Base-by-base conservation (phyloP, 2,329 filamentous ascomycete species). In the Laburnicola sp. region DNA sequence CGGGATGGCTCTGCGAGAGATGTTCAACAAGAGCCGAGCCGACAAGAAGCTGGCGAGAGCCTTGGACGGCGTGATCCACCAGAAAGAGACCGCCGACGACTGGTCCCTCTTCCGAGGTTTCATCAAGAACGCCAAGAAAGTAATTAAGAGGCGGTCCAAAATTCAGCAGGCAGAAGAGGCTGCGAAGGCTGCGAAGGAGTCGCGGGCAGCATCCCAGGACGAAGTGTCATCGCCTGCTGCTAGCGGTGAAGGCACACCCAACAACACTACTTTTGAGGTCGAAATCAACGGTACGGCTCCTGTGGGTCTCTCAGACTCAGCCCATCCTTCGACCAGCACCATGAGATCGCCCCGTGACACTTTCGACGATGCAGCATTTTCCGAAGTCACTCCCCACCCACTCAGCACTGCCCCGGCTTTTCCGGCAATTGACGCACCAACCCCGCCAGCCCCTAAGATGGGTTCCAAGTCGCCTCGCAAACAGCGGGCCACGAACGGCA, bases 61-160 rank as follows among this genome's bases (percentile, higher is more conserved):
- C 3, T 68, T 81, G 5, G 68, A 77, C 32, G 70, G 71, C 6
- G 71, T 80, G 28, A 68, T 80, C 30, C 65, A 70, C 8, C 71
- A 76, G 48, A 71, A 63, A 22, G 64, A 72, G 31, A 75, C 73
- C 2, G 48, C 62, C 26, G 64, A 72, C 45, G 74, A 80, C 53
- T 73, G 67, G 27, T 31, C 36, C 21, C 59, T 63, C 26, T 80
- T 80, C 54, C 73, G 76, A 52, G 54, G 51, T n/a, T 73, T 72
- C 46, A 74, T 80, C 52, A 74, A 71, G 38, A 58, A 56, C n/a
- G 73, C 73, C 30, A 78, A 77, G 62, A 76, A 73, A 59, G 64
- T 66, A 39, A 61, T 75, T 43, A 74, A 69, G 35, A 56, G 56
- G 5, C 62, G 64, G 47, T 50, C 52, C 43, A 61, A 68, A 62